Conservation (phyloP, 805 yeast species). For the Metschnikowia bowlesiae region DNA sequence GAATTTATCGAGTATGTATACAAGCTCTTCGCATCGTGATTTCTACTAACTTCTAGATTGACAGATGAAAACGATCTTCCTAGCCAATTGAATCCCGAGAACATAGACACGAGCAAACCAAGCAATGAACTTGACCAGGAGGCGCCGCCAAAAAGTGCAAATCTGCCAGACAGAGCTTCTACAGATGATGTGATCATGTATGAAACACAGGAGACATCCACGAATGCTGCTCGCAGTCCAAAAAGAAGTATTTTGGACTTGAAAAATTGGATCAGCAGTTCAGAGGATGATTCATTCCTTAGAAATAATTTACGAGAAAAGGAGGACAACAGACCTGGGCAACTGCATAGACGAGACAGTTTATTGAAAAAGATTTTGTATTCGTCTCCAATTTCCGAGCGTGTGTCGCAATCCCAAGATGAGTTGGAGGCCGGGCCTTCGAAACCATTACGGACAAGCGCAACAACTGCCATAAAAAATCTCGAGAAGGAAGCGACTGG, state of each 20-base stretch:
- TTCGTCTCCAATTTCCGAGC: constrained; percentile 11
- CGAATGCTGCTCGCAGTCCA: not conserved
- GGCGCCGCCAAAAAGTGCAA: not conserved
- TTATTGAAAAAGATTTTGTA: not conserved
- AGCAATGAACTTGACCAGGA: not conserved
- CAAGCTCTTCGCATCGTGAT: not conserved
- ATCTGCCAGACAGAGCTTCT: not conserved
- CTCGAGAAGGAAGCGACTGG: not conserved
- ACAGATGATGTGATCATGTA: not conserved
- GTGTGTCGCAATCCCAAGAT: not conserved
- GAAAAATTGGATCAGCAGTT: constrained; percentile 17
- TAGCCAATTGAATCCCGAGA: not conserved
- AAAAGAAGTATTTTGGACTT: constrained; percentile 12
- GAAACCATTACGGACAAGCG: not conserved
- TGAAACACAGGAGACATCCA: not conserved
- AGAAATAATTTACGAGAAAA: not conserved
- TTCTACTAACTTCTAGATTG: constrained; percentile 3
- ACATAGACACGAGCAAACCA: not conserved
- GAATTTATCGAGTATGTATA: constrained; percentile 12
- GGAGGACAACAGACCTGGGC: not conserved
- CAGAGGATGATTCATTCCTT: constrained; percentile 15
- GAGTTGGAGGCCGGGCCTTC: not conserved
- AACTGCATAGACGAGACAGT: not conserved
- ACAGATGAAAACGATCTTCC: constrained; percentile 3
- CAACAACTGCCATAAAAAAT: not conserved